phyloP scores from a whole-genome alignment of 1,139 yeast species.

The Kluyveromyces sp. region DNA sequence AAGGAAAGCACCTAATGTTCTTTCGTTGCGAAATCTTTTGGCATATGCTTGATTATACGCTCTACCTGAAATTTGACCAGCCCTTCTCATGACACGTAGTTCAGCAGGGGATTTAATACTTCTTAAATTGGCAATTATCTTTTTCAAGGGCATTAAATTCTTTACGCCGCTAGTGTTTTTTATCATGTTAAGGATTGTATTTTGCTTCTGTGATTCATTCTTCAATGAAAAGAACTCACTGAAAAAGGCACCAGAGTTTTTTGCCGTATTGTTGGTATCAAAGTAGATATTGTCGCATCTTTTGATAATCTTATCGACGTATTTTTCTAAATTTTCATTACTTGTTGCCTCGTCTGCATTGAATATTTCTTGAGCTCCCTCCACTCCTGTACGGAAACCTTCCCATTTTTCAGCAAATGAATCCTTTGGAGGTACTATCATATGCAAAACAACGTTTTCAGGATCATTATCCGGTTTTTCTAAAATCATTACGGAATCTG shows the following conservation, averaged over 20 bases:
- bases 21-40: conserved; percentile 58
- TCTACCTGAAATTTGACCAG: conserved; percentile 73
- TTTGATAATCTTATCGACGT: conserved; percentile 40
- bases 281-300: conserved; percentile 45
- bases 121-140: conserved; percentile 50
- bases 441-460: conserved; percentile 55
- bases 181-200: conserved; percentile 16
- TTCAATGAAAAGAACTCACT: conserved; percentile 21
- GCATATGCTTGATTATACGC: conserved; percentile 82
- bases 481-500: conserved; percentile 69
- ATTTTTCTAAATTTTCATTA: conserved; percentile 36
- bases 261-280: conserved; percentile 31
- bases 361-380: conserved; percentile 74
- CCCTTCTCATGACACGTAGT: conserved; percentile 67
- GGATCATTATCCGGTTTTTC: conserved; percentile 51
- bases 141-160: conserved; percentile 35
- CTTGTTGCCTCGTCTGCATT: conserved; percentile 75
- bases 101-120: conserved; percentile 71
- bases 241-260: conserved; percentile 15
- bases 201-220: conserved; percentile 23
- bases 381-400: conserved; percentile 81
- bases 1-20: conserved; percentile 69
- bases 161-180: conserved; percentile 27
- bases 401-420: conserved; percentile 83
- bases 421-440: conserved; percentile 85